These are phyloP conservation scores for Cicer cuneatum DNA, from an alignment of 306 rosid genomes.

Conservation along the genomic window DNA sequence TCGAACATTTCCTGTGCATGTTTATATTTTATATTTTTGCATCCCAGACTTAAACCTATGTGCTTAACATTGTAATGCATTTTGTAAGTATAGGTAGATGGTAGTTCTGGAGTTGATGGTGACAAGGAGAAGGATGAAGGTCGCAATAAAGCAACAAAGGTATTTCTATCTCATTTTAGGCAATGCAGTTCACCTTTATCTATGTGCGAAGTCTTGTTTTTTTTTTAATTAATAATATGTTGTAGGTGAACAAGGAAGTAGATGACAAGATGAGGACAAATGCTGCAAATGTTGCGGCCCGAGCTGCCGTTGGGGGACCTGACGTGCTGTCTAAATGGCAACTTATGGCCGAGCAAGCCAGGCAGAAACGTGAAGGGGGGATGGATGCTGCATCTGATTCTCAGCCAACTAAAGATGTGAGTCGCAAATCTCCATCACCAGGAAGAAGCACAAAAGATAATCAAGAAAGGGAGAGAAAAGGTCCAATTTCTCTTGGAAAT, in stretches of 20 bases:
- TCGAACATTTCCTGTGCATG: constrained; percentile 18
- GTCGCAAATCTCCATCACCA: constrained; percentile 61
- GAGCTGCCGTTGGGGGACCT: constrained; percentile 98
- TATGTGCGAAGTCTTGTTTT: constrained; percentile 22
- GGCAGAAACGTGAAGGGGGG: constrained; percentile 90
- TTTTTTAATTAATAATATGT: constrained; percentile 39
- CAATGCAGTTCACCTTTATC: constrained; percentile 16
- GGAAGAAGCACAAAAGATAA: constrained; percentile 73
- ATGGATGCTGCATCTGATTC: constrained; percentile 69
- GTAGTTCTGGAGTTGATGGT: constrained; percentile 62
- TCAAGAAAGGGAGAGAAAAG: constrained; percentile 65
- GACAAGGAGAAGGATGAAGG: constrained; percentile 92
- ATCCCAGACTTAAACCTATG: constrained; percentile 18
- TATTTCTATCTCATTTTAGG: constrained; percentile 42
- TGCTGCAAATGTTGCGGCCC: constrained; percentile 98
- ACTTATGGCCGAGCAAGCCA: constrained; percentile 96
- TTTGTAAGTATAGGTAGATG: constrained; percentile 61
- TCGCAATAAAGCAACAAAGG: constrained; percentile 76
- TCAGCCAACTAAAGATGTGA: constrained; percentile 70
- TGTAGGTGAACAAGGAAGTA: constrained; percentile 77
- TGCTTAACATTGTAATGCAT: constrained; percentile 30
- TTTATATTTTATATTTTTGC: neutral
- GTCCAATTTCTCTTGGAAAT: constrained; percentile 47
- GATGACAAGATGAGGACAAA: constrained; percentile 97
- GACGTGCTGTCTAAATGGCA: constrained; percentile 97